phyloP scores from a whole-genome alignment of 345 rosid species.

The Gossypium longicalyx region DNA sequence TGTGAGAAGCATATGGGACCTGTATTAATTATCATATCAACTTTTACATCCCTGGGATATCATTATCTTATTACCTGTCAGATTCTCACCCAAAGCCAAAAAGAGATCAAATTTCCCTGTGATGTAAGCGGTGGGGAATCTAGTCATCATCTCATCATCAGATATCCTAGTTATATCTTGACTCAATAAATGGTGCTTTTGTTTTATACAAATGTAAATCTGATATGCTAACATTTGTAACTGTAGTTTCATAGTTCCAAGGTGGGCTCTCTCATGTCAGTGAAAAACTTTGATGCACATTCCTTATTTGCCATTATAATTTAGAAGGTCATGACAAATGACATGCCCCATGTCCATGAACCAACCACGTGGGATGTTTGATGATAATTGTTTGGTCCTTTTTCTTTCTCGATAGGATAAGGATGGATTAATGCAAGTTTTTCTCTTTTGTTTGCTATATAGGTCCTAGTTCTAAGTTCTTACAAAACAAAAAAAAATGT shows the following conservation, averaged over 20 bases:
- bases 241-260: not conserved
- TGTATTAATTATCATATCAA: not conserved
- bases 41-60: not conserved
- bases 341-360: not conserved
- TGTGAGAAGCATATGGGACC: not conserved
- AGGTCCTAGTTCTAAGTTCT: not conserved
- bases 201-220: not conserved
- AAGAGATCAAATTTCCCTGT: not conserved
- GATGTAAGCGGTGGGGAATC: not conserved
- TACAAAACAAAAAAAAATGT: not conserved
- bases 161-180: not conserved
- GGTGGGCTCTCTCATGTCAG: not conserved
- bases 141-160: not conserved
- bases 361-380: not conserved
- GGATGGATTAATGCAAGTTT: not conserved
- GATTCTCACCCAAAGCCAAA: constrained; percentile 8
- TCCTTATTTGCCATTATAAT: not conserved
- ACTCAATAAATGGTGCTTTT: not conserved
- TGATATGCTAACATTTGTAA: not conserved
- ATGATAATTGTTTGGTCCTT: not conserved
- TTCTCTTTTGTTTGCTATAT: not conserved
- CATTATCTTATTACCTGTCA: constrained; percentile 6
- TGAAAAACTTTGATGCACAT: not conserved
- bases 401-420: constrained; percentile 1
- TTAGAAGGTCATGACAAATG: not conserved